Evolutionary conservation across 1,284 basidiomycete genomes (phyloP).

Genomic region (Coniferiporia sulphurascens): DNA sequence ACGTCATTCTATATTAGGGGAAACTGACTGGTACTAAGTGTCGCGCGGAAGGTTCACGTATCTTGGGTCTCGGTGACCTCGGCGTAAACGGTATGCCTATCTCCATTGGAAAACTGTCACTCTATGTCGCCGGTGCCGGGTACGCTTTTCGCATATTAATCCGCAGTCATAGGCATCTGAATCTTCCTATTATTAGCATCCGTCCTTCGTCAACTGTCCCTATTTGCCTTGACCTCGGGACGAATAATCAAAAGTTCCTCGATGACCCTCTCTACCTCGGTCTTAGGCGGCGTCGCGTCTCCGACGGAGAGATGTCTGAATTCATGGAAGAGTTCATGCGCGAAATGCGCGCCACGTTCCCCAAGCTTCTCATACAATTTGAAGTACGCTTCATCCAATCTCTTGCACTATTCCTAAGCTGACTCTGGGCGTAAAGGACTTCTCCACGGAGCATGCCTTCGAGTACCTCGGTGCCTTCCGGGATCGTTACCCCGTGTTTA

Average conservation of each 20-base stretch:
- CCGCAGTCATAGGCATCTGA: background rate
- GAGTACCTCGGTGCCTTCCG: conserved; percentile 75
- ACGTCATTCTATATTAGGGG: background rate
- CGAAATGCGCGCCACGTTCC: conserved; percentile 71
- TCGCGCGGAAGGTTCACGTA: conserved; percentile 61
- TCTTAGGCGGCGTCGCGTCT: conserved; percentile 65
- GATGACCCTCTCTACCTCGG: conserved; percentile 92
- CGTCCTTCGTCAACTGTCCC: conserved; percentile 83
- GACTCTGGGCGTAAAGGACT: conserved; percentile 46
- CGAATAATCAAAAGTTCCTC: conserved; percentile 79
- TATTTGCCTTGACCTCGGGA: conserved; percentile 84
- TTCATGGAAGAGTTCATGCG: conserved; percentile 95
- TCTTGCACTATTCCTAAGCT: background rate
- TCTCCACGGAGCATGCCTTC: conserved; percentile 85
- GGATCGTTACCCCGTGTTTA: conserved; percentile 76
- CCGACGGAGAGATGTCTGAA: conserved; percentile 61
- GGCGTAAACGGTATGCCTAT: conserved; percentile 90
- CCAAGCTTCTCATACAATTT: conserved; percentile 87
- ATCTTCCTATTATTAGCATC: conserved; percentile 46
- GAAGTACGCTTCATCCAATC: conserved; percentile 44
- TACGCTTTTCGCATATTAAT: conserved; percentile 28
- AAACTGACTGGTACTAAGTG: background rate
- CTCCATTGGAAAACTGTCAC: conserved; percentile 86
- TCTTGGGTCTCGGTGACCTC: conserved; percentile 90
- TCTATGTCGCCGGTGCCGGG: conserved; percentile 89